A percentile compares a stretch with the other conserved stretches of the same genome.
These are phyloP conservation scores for Dissoconium aciculare DNA, from an alignment of 2,329 filamentous ascomycete species.

Conservation along the genomic window DNA sequence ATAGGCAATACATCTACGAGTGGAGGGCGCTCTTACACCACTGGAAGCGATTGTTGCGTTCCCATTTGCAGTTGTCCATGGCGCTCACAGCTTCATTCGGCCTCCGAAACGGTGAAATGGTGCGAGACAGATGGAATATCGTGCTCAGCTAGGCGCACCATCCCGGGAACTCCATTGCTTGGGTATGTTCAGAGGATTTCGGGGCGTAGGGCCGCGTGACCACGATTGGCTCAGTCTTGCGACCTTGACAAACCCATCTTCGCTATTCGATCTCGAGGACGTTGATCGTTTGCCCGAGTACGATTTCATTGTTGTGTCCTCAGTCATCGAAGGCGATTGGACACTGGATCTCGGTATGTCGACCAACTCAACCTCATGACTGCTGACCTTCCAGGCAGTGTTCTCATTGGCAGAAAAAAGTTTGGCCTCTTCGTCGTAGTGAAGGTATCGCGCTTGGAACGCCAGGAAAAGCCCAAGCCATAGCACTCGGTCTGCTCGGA, in stretches of 20 bases:
- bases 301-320: neutral
- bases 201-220: no score
- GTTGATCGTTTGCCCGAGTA: neutral
- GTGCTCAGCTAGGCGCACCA: no score
- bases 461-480: conserved; percentile 18
- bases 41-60: no score
- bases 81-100: no score
- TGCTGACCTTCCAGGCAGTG: neutral
- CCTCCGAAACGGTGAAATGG: no score
- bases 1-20: no score
- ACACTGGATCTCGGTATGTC: neutral
- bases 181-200: no score
- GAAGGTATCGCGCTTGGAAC: conserved; percentile 13
- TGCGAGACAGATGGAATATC: no score
- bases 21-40: no score
- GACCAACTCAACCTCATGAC: neutral
- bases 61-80: no score
- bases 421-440: conserved; percentile 11
- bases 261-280: neutral
- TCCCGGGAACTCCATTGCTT: no score
- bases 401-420: conserved; percentile 9
- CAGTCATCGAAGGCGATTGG: neutral
- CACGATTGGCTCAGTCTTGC: neutral
- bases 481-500: conserved; percentile 13
- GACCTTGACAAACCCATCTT: neutral